Base-by-base conservation (phyloP, 2,329 filamentous ascomycete genomes). In the Cytospora chrysosperma region DNA sequence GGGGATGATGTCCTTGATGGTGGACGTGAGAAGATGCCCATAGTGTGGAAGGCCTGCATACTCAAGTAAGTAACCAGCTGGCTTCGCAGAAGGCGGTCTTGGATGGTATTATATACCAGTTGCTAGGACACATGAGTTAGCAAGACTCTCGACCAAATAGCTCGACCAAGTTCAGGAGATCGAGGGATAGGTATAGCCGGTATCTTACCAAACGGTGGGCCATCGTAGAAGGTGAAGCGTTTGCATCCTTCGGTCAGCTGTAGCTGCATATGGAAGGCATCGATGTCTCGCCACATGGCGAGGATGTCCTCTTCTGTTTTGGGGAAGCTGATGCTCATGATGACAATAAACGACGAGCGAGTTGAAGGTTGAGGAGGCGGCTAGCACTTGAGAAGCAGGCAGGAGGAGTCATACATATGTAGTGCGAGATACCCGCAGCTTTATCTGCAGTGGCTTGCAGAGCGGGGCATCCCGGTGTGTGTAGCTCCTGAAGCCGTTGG, bases 1-100 rank as follows among this genome's bases (percentile, higher is more conserved):
- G 12, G 94, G 92, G 69, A 97, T 96, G 65, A 97, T 95, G 75
- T 97, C 94, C 78, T 97, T 97, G 79, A 97, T 97, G 57, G 93
- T 97, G 21, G 92, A 96, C 47, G 93, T 91, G 68, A 96, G 83
- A 59, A 96, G 80, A 77, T 96, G 92, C 65, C 84, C 84, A 65
- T 83, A 89, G 70, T 89, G 86, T 4, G 56, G 56, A 13, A 58
- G 56, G n/a, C 56, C 56, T 58, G 43, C 2, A 13, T 10, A 30
- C 4, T 30, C 9, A 30, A 30, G 9, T 34, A 5, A 5, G 15
- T 8, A 19, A 19, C 34, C 8, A 57, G 56, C 19, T 34, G 43
- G 19, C 12, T 37, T 37, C 43, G n/a, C 7, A 50, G 27, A 8
- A 19, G 0, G 7, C 24, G 5, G 26, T 26, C 3, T 17, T 15